A percentile compares a stretch with the other conserved stretches of the same genome.
Conservation (phyloP, 2,329 filamentous ascomycete genomes). For the Fusarium sp. region DNA sequence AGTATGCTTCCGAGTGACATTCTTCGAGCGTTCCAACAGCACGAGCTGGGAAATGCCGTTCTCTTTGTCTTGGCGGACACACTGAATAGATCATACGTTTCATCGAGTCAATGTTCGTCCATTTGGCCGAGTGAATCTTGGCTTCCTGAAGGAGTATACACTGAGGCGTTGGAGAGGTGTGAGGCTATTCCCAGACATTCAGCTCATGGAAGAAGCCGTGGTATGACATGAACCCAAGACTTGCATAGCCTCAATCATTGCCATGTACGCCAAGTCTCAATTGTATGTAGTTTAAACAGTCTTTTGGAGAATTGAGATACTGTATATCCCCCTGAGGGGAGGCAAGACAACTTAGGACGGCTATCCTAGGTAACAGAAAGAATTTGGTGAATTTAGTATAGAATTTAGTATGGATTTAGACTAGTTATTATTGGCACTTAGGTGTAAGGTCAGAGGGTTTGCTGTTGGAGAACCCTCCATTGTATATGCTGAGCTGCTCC, state of each 20-base stretch:
- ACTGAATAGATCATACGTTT: background rate
- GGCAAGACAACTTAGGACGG: background rate
- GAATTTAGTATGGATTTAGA: background rate
- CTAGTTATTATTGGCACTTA: background rate
- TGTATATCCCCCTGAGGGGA: too few relatives aligned
- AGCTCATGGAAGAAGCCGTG: background rate
- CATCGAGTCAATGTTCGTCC: background rate
- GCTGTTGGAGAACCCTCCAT: too few relatives aligned
- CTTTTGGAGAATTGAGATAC: background rate
- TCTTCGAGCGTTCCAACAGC: background rate
- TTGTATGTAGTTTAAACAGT: too few relatives aligned
- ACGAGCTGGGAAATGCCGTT: background rate
- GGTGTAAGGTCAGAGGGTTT: background rate
- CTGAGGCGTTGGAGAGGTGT: background rate
- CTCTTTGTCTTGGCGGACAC: background rate
- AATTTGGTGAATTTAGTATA: background rate
- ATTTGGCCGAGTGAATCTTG: background rate
- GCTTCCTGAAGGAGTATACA: background rate
- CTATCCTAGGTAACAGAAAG: background rate
- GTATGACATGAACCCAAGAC: background rate
- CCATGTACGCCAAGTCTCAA: background rate
- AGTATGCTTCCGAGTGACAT: background rate
- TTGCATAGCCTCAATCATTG: background rate
- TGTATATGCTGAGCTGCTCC: background rate
- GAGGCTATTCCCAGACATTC: background rate